phyloP scores from a whole-genome alignment of 2,329 filamentous ascomycete genomes.

The Exophiala bonariae region DNA sequence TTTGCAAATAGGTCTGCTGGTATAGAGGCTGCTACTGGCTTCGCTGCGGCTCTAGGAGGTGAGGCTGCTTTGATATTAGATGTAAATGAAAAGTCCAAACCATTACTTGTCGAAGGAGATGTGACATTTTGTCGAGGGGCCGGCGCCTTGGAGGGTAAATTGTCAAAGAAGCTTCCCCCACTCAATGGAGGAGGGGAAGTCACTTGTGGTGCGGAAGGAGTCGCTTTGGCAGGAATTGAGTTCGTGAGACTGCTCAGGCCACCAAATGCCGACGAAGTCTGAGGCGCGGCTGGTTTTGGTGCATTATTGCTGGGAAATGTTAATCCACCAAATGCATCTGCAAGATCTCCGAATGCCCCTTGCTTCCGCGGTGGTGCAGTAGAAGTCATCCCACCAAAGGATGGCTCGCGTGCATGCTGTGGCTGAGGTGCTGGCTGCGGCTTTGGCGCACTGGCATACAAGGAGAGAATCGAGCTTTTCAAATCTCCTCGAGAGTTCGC shows the following conservation, averaged over 20 bases:
- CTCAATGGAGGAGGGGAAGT: constrained; percentile 54
- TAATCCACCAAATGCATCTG: constrained; percentile 76
- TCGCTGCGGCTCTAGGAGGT: constrained; percentile 32
- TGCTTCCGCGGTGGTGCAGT: constrained; percentile 54
- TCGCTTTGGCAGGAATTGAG: constrained; percentile 38
- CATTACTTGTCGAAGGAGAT: constrained; percentile 55
- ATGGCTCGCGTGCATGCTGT: constrained; percentile 59
- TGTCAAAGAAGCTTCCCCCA: constrained; percentile 82
- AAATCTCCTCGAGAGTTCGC: constrained; percentile 82
- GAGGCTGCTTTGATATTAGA: constrained; percentile 47
- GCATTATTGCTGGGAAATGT: constrained; percentile 57
- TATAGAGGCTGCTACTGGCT: constrained; percentile 46
- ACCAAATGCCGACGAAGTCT: constrained; percentile 61
- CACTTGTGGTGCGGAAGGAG: constrained; percentile 47
- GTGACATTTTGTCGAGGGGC: constrained; percentile 45
- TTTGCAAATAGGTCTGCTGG: constrained; percentile 27
- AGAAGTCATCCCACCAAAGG: constrained; percentile 68
- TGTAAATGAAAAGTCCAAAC: constrained; percentile 66
- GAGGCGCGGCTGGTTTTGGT: constrained; percentile 32
- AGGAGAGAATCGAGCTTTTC: constrained; percentile 94
- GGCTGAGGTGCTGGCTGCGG: constrained; percentile 60
- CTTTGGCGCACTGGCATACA: constrained; percentile 83
- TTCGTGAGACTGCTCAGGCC: constrained; percentile 54
- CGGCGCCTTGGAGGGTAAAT: constrained; percentile 58
- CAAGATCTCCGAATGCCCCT: constrained; percentile 64